Evolutionary conservation across 768 basidiomycete genomes (phyloP).

Genomic region (Suillus variegatus): DNA sequence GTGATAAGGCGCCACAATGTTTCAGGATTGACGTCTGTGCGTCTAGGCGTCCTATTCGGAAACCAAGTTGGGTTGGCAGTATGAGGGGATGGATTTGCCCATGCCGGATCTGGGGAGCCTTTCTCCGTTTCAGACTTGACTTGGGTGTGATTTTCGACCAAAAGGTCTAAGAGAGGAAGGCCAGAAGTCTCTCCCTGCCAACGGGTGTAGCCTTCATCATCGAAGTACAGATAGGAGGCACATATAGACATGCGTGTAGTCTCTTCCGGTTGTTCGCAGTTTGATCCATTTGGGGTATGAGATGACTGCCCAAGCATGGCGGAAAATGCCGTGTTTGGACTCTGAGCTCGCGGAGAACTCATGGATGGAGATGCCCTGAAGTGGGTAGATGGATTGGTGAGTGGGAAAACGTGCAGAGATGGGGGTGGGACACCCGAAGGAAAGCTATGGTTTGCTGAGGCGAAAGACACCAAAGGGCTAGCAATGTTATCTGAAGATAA

Average conservation of each 20-base stretch:
- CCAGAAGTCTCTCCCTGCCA: constrained; percentile 96
- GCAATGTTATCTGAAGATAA: constrained; percentile 33
- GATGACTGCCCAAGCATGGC: constrained; percentile 41
- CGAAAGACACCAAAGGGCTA: constrained; percentile 39
- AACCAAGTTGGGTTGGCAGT: constrained; percentile 66
- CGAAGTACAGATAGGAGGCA: constrained; percentile 83
- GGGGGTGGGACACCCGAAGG: constrained; percentile 74
- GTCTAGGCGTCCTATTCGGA: constrained; percentile 74
- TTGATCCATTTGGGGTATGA: constrained; percentile 22
- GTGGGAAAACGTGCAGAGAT: constrained; percentile 73
- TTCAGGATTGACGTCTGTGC: constrained; percentile 84
- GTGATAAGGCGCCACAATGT: constrained; percentile 86
- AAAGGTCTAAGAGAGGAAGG: constrained; percentile 80
- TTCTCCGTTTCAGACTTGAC: constrained; percentile 37
- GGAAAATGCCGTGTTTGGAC: constrained; percentile 42
- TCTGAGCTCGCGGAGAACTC: constrained; percentile 46
- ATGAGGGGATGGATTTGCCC: constrained; percentile 33
- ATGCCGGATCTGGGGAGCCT: constrained; percentile 25
- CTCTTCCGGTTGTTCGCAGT: constrained; percentile 54
- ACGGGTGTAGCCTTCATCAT: constrained; percentile 83
- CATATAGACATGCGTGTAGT: constrained; percentile 64
- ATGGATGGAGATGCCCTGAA: constrained; percentile 54
- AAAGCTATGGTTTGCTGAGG: constrained; percentile 41
- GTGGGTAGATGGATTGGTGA: constrained; percentile 80
- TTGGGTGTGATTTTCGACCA: constrained; percentile 69